Base-by-base conservation (phyloP, 108 stramenopile genomes). In the Discostella pseudostelligera region DNA sequence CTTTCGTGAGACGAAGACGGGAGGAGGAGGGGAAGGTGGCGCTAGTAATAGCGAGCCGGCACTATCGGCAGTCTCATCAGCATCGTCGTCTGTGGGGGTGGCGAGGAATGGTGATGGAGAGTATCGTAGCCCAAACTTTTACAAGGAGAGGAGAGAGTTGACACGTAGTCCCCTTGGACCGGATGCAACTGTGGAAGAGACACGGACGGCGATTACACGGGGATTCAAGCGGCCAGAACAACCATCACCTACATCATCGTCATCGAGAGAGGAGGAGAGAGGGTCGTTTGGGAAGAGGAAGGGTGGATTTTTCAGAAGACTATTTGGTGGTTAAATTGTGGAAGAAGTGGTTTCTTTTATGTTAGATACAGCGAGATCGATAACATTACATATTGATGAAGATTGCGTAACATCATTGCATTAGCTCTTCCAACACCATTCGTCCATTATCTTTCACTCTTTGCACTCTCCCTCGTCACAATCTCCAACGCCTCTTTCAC, bases 81-180 rank as follows among this genome's bases (percentile, higher is more conserved):
- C 56, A 20, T 37, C 45, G 6, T 29, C 17, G 26, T 21, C 48
- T 0, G 39, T 53, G 7, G 49, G 40, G 42, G 67, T 42, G n/a
- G 55, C 53, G 10, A 60, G 66, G 17, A 68, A 69, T 49, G 62
- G 72, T 8, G 67, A 79, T 48, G 67, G 66, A 22, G 67, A 69
- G 46, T 73, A 74, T 46, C 71, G 78, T 12, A 69, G 76, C 47
- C 81, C 84, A 10, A 72, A 83, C 57, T 85, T 78, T 49, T 85
- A 85, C 69, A 85, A 83, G 49, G 74, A 85, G 44, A 40, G 84
- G 61, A 51, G 84, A 20, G 56, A 80, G 67, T 69, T 65, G 56
- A 85, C 84, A n/a, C 71, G 76, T 16, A 85, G 84, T 59, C 84
- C 84, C 5, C 64, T 85, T 11, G 84, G 84, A 24, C 79, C 81